Percentiles rank a stretch among this genome's conserved stretches.
phyloP scores from a whole-genome alignment of 768 basidiomycete genomes.

The Gloeopeniophorella convolvens region DNA sequence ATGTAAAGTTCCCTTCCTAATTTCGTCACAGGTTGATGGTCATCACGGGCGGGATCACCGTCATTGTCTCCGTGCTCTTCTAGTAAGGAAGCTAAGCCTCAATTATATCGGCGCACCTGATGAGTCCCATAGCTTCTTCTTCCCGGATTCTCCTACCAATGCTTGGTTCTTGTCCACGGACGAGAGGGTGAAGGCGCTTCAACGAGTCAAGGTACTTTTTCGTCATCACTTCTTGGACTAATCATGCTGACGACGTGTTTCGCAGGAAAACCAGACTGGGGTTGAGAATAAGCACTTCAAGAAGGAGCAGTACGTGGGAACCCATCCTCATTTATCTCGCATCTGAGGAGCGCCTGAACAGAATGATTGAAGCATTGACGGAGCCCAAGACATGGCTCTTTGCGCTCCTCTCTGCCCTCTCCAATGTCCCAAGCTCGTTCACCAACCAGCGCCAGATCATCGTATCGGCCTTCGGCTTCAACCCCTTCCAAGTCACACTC shows the following conservation, averaged over 20 bases:
- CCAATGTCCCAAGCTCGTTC: slow-evolving; percentile 60
- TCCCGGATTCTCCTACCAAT: slow-evolving; percentile 68
- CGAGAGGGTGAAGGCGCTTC: slow-evolving; percentile 57
- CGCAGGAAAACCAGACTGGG: slow-evolving; percentile 68
- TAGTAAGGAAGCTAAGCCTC: slow-evolving; percentile 36
- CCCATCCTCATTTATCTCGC: no score
- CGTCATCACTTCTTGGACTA: not conserved
- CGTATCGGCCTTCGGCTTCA: slow-evolving; percentile 60
- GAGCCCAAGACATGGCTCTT: slow-evolving; percentile 78
- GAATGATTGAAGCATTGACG: slow-evolving; percentile 58
- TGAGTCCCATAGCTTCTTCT: slow-evolving; percentile 52
- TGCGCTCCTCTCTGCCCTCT: slow-evolving; percentile 55
- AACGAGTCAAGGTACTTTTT: slow-evolving; percentile 48
- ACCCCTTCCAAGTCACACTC: slow-evolving; percentile 56
- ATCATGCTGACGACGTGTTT: not conserved
- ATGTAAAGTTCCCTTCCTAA: not conserved
- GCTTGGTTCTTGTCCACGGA: slow-evolving; percentile 66
- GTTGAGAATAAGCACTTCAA: slow-evolving; percentile 81
- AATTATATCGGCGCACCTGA: not conserved
- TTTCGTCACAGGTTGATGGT: slow-evolving; percentile 50
- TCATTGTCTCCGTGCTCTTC: slow-evolving; percentile 44
- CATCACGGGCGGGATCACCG: slow-evolving; percentile 56
- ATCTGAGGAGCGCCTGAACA: slow-evolving; percentile 23
- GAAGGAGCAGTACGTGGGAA: slow-evolving; percentile 57
- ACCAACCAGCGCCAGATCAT: slow-evolving; percentile 64